Base-by-base conservation (phyloP, 169 alveolate genomes). In the Plasmodium knowlesi region DNA sequence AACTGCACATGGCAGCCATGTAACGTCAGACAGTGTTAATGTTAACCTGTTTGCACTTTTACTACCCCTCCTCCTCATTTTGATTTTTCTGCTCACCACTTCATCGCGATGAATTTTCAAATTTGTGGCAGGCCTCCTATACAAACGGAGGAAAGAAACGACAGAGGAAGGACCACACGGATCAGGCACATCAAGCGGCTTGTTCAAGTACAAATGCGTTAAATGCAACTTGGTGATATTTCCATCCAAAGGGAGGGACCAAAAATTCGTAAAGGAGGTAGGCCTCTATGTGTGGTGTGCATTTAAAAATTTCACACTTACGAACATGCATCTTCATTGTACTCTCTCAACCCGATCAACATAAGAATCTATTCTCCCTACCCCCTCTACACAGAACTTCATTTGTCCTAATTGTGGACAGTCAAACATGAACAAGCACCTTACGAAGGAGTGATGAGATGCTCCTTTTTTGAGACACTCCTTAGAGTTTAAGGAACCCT, bases 231-330 rank as follows among this genome's bases (percentile, higher is more conserved):
- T 91, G 84, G 93, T 95, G 39, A 96, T 96, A n/a, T 96, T 91
- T 94, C 97, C 97, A 16, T 96, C 97, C 41, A 93, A 95, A 85
- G 96, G 96, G 30, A 79, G 97, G 39, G 97, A 96, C 70, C 96
- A 95, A 37, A 93, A 86, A 86, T 96, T 96, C 70, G 92, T 96
- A 80, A 93, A 96, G 22, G 93, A 93, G 81, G 97, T 96, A 81
- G 85, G 28, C 74, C 74, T 19, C 50, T 39, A 14, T n/a, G 22
- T 5, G 22, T 19, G 5, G n/a, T 14, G 32, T 34, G 30, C 19
- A 2, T 78, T 19, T 37, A 1, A 5, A 14, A 46, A 10, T 71
- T 71, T 72, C 74, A 25, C 53, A 19, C 54, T 12, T 14, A 46
- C 6, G 34, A 16, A n/a, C 73, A 70, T 37, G 16, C 74, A 57